Base-by-base conservation (phyloP, 495 filamentous ascomycete genomes). In the Tuber melanosporum region DNA sequence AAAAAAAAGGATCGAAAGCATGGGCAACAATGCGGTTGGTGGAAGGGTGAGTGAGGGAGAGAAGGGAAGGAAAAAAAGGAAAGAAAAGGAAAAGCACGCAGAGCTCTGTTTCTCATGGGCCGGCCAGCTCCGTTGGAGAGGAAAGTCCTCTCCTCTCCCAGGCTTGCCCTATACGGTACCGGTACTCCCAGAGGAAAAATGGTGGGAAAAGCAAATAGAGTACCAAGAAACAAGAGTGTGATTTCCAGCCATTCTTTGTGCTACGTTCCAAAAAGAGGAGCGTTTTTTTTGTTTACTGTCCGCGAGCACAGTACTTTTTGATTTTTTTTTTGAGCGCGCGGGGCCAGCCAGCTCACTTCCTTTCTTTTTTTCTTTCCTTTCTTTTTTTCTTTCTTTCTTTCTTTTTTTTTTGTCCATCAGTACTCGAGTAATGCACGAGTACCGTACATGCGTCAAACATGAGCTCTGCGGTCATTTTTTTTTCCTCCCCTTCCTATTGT, bases 121-220 rank as follows among this genome's bases (percentile, higher is more conserved):
- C 78, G 78, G 78, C 78, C 78, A 80, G 66, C 77, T 79, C 77
- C 77, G 77, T 71, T 22, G 45, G 41, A 46, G 52, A 44, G 69
- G 71, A 17, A 62, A 45, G 69, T 15, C n/a, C 3, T 62, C 5
- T 66, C 57, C 57, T 66, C 36, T 66, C 57, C 47, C 47, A n/a
- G 17, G 47, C 20, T 9, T 52, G 7, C 22, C 26, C 57, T 26
- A 36, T 66, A 36, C 57, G 32, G 32, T 66, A 26, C 57, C 57
- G 32, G 32, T 2, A 1, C 57, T 22, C 49, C n/a, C 14, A 10
- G 8, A 14, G 4, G 57, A 4, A 19, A 66, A 36, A 3, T 7
- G 7, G 20, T 32, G n/a, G n/a, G 26, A 32, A 62, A 62, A 62
- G 52, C 10, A 62, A 62, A 12, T 1, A 17, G n/a, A 36, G 17